Evolutionary conservation across 2,329 filamentous ascomycete species (phyloP), one percentile per base, ranked within the genome.

Genomic region (Venturia nashicola): DNA sequence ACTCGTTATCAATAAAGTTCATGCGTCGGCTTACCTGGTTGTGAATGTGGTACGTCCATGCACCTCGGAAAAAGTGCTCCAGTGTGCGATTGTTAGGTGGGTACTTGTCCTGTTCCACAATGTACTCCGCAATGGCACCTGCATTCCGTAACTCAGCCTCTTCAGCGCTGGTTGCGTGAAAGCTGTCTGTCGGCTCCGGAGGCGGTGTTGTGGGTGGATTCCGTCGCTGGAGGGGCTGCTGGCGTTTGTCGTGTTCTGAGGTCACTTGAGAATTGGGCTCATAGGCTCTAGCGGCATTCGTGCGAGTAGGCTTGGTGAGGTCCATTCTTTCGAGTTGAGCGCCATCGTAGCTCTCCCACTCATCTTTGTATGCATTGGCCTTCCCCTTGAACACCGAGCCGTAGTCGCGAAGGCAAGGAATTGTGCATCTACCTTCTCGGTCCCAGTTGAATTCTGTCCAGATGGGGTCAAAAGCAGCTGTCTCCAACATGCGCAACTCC

Each of bases 401-500:
- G 67, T 83, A 83, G 67, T 83, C 80, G 39, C 77, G 77, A 40
- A 83, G 73, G 66, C 81, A 83, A 1, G 81, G 81, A 1, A 83
- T 76, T 0, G 81, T 81, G 69, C 81, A 83, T 44, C 75, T 73
- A 2, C 79, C 80, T 67, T 81, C 75, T 54, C 78, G 75, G 43
- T 77, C 80, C 76, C 78, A 81, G 67, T 82, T 81, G 70, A 82
- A 82, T 67, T 83, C 80, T 0, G 80, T 79, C 81, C 81, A 83
- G 68, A 83, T 81, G 0, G 81, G 81, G 67, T 83, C 81, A 64
- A 83, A 83, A 5, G 80, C 77, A 5, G 78, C 81, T 0, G 80
- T 82, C 69, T 83, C 81, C n/a, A 83, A 75, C 81, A 83, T 83
- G 11, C 78, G 73, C 62, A 83, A 78, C 64, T 83, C 80, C 5